These are phyloP conservation scores for Vitis labrusca DNA, from an alignment of 164 flowering plant species.

Conservation along the genomic window DNA sequence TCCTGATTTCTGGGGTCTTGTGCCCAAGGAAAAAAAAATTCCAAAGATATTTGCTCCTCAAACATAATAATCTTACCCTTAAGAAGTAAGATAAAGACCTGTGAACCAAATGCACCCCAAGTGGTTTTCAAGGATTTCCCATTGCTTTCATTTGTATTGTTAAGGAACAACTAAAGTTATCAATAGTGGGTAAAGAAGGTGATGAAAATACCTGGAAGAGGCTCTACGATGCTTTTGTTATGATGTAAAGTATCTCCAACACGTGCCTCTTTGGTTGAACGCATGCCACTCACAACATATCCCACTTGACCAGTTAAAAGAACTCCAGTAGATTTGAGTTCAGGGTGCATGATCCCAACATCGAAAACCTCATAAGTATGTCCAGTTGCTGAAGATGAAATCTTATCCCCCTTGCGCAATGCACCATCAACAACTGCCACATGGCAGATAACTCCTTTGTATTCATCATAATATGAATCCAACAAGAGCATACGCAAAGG, in stretches of 20 bases:
- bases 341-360: constrained; percentile 97
- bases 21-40: too few species aligned
- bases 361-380: constrained; percentile 80
- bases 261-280: constrained; percentile 94
- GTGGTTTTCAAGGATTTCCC: too few species aligned
- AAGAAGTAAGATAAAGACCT: too few species aligned
- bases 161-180: too few species aligned
- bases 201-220: constrained; percentile 71
- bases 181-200: background rate
- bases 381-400: constrained; percentile 82
- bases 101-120: too few species aligned
- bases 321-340: constrained; percentile 77
- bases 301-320: constrained; percentile 96
- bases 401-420: constrained; percentile 79
- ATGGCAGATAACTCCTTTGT: constrained; percentile 96
- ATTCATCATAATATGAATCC: constrained; percentile 96
- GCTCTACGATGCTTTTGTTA: constrained; percentile 49
- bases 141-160: too few species aligned
- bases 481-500: constrained; percentile 86
- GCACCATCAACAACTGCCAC: constrained; percentile 97
- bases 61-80: too few species aligned
- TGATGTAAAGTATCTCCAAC: constrained; percentile 88
- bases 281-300: constrained; percentile 91
- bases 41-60: too few species aligned
- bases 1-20: too few species aligned